A percentile compares a stretch with the other conserved stretches of the same genome.
Evolutionary conservation across 2,329 filamentous ascomycete genomes (phyloP).

Genomic region (Pseudogymnoascus sp.): DNA sequence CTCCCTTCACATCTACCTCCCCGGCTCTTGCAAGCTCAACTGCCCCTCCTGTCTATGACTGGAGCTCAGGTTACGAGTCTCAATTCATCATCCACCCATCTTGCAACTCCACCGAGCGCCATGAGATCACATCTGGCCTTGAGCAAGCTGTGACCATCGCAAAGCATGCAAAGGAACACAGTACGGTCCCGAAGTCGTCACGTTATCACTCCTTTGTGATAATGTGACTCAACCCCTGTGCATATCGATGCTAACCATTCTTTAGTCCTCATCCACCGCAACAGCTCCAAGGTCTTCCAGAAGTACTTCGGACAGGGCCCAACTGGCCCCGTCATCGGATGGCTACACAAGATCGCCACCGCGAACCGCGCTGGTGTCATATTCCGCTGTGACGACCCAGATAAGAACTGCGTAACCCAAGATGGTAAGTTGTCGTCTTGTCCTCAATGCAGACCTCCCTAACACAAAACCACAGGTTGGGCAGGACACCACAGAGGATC

Average conservation of each 20-base stretch:
- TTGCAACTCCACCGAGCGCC: constrained; percentile 57
- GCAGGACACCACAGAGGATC: constrained; percentile 62
- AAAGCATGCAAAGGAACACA: constrained; percentile 56
- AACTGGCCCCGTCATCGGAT: constrained; percentile 54
- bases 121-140: constrained; percentile 50
- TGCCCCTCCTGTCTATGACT: neutral
- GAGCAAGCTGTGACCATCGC: constrained; percentile 53
- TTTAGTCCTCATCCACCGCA: constrained; percentile 46
- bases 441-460: neutral
- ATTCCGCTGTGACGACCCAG: constrained; percentile 64
- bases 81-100: constrained; percentile 53
- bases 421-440: constrained; percentile 32
- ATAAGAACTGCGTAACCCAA: constrained; percentile 54
- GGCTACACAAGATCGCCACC: constrained; percentile 54
- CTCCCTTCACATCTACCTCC: neutral
- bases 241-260: neutral
- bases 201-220: constrained; percentile 22
- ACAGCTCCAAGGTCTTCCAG: constrained; percentile 51
- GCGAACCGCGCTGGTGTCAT: constrained; percentile 51
- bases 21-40: neutral
- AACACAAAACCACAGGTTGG: constrained; percentile 42
- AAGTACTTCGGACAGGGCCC: constrained; percentile 62
- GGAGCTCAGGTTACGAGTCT: neutral
- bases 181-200: constrained; percentile 8
- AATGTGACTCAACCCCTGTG: neutral